Evolutionary conservation across 1,284 basidiomycete genomes (phyloP), one percentile per base, ranked within the genome.

Genomic region (Entoloma clypeatum): DNA sequence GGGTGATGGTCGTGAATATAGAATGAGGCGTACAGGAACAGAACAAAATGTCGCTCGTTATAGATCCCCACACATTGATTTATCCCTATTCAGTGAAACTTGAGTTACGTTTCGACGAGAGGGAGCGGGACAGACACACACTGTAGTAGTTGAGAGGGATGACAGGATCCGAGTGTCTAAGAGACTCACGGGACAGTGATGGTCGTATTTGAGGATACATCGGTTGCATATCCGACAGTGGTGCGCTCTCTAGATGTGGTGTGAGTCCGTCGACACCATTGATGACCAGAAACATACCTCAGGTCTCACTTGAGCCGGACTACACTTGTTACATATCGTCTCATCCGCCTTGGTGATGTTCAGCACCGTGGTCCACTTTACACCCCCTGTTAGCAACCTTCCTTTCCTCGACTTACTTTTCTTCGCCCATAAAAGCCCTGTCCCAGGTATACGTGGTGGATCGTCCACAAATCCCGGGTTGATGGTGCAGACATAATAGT

Each of bases 21-120:
- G 40, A 26, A 30, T 18, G 23, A 30, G 25, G 64, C 79, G 39
- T 45, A 88, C 91, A 98, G 86, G 75, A 98, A 99, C 24, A 98
- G 70, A 23, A 96, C 76, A 56, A 99, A 99, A 64, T 98, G 92
- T 0, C 95, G 79, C 62, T 98, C 94, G 58, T 99, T 99, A 59
- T 95, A 75, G 5, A 98, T 62, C 2, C 96, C 95, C 17, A 99
- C 91, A 56, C 94, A 98, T 74, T 92, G 89, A 60, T 98, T 98
- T 51, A 99, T 84, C 95, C 95, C 93, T 86, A 62, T 28, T 22
- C 3, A 10, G 29, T 31, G 45, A 16, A 38, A 17, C 31, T 33
- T 2, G 7, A 16, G 14, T 21, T 13, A 38, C 27, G 28, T 28
- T 4, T 40, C 28, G 36, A 17, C 14, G 25, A 16, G 16, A 40